Conservation (phyloP, 2,329 filamentous ascomycete species). For the Nemania sp. region DNA sequence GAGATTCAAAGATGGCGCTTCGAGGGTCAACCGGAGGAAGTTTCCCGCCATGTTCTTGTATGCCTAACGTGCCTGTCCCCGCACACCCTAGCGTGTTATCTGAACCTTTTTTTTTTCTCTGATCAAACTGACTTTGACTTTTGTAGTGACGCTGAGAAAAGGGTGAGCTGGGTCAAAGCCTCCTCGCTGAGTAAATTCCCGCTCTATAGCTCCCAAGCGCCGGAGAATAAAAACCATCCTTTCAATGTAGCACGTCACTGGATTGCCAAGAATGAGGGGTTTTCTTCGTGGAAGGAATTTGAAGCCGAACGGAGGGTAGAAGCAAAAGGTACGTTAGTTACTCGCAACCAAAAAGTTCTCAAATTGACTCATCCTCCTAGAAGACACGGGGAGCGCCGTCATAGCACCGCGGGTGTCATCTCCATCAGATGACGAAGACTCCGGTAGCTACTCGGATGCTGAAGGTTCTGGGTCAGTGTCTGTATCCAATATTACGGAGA, state of each 20-base stretch:
- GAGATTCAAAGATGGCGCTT: conserved; percentile 54
- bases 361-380: not conserved
- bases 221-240: conserved; percentile 36
- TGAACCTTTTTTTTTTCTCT: not conserved
- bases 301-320: conserved; percentile 32
- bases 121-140: conserved; percentile 10
- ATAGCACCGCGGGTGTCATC: conserved; percentile 1
- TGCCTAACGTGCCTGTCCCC: conserved; percentile 1
- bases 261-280: conserved; percentile 47
- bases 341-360: not conserved
- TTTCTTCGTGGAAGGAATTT: conserved; percentile 44
- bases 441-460: conserved; percentile 16
- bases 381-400: not conserved
- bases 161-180: conserved; percentile 45
- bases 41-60: conserved; percentile 57
- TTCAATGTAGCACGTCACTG: conserved; percentile 46
- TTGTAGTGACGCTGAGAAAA: conserved; percentile 45
- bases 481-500: conserved; percentile 36
- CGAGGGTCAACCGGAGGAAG: conserved; percentile 50
- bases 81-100: not conserved
- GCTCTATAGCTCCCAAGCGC: conserved; percentile 38
- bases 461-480: conserved; percentile 13
- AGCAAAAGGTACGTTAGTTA: conserved; percentile 32
- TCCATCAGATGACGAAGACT: conserved; percentile 1
- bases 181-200: conserved; percentile 42